Conservation (phyloP, 2,329 filamentous ascomycete genomes). For the Phoma herbarum region DNA sequence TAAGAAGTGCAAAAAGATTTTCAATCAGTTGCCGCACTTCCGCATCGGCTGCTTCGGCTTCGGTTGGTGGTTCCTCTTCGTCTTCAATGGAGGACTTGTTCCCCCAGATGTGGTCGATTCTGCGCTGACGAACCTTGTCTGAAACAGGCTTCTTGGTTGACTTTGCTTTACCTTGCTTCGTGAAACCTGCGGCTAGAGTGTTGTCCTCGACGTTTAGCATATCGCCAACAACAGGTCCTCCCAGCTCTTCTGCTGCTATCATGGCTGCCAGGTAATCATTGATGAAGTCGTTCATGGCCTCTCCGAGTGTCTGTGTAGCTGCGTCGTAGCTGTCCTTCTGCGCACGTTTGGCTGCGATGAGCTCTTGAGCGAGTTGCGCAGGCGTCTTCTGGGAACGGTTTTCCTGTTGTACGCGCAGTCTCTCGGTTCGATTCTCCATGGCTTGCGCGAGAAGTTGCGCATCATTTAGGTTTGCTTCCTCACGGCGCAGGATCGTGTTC, state of each 20-base stretch:
- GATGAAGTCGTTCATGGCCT: slow-evolving; percentile 74
- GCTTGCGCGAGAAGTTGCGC: slow-evolving; percentile 56
- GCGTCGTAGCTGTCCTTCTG: slow-evolving; percentile 68
- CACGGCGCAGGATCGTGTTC: slow-evolving; percentile 53
- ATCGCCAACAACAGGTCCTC: slow-evolving; percentile 82
- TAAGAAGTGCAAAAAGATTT: slow-evolving; percentile 55
- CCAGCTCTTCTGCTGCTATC: slow-evolving; percentile 83
- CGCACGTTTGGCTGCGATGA: slow-evolving; percentile 67
- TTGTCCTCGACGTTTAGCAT: slow-evolving; percentile 70
- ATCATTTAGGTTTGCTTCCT: slow-evolving; percentile 59
- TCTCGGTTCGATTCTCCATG: slow-evolving; percentile 66
- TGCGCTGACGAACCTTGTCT: slow-evolving; percentile 55
- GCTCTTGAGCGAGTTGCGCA: slow-evolving; percentile 69
- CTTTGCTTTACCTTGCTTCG: slow-evolving; percentile 57
- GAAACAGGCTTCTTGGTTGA: slow-evolving; percentile 49
- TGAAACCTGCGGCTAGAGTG: slow-evolving; percentile 62
- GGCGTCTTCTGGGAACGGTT: slow-evolving; percentile 66
- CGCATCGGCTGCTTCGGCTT: slow-evolving; percentile 58
- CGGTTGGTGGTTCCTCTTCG: slow-evolving; percentile 47
- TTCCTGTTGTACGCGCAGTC: slow-evolving; percentile 66
- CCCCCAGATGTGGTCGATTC: slow-evolving; percentile 62
- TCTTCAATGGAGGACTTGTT: slow-evolving; percentile 35
- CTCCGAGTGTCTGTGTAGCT: slow-evolving; percentile 69
- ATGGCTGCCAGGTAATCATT: slow-evolving; percentile 74
- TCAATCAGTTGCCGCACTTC: slow-evolving; percentile 60